phyloP scores from a whole-genome alignment of 2,329 filamentous ascomycete species.

The Aspergillus unguis region DNA sequence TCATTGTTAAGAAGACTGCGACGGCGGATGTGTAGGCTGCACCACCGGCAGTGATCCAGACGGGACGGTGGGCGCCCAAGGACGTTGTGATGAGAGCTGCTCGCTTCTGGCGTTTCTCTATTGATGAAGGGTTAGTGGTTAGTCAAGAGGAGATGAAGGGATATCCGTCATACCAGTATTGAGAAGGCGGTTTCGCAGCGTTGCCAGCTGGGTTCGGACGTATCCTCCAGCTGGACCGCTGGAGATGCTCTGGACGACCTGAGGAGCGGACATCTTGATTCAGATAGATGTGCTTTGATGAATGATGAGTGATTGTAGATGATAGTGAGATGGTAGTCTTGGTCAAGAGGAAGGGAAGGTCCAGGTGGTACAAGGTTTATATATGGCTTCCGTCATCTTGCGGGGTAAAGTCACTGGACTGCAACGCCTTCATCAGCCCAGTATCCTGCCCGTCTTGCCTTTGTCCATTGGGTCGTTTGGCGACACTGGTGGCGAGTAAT shows the following conservation, averaged over 20 bases:
- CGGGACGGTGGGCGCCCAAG: slow-evolving; percentile 30
- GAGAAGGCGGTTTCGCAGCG: slow-evolving; percentile 19
- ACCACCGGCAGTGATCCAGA: slow-evolving; percentile 31
- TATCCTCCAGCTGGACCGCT: slow-evolving; percentile 17
- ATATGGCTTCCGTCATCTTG: slow-evolving; percentile 17
- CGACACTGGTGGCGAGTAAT: slow-evolving; percentile 11
- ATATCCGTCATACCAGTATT: slow-evolving; percentile 21
- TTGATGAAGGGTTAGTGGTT: not conserved
- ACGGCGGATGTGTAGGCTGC: slow-evolving; percentile 31
- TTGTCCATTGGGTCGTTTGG: slow-evolving; percentile 7
- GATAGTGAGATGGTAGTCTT: not conserved
- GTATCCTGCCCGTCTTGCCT: slow-evolving; percentile 6
- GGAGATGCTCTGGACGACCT: slow-evolving; percentile 20
- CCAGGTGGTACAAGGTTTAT: slow-evolving; percentile 18
- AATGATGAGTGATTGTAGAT: not conserved
- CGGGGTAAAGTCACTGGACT: slow-evolving; percentile 23
- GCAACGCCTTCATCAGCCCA: slow-evolving; percentile 5
- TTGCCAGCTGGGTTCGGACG: slow-evolving; percentile 18
- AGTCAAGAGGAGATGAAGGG: not conserved
- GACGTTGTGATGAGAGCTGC: slow-evolving; percentile 29
- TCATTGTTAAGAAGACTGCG: slow-evolving; percentile 32
- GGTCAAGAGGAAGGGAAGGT: not conserved
- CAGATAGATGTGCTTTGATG: not conserved
- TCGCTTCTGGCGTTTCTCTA: slow-evolving; percentile 29
- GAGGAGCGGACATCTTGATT: slow-evolving; percentile 22